Conservation (phyloP, 2,329 filamentous ascomycete species). For the Calonectria hawksworthii region DNA sequence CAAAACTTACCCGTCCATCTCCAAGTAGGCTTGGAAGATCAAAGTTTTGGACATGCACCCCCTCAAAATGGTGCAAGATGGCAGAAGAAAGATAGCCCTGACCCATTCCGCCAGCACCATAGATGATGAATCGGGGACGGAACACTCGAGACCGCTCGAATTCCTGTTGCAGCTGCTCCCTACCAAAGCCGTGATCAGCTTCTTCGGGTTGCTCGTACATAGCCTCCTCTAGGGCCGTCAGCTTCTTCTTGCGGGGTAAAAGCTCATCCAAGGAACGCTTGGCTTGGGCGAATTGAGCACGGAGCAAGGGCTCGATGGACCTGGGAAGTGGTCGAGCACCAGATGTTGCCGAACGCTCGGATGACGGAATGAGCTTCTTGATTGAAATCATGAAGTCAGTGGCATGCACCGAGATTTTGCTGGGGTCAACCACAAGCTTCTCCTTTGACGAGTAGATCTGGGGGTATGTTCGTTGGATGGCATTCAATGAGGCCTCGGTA, state of each 20-base stretch:
- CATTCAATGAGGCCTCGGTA: conserved; percentile 95
- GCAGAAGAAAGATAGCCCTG: conserved; percentile 91
- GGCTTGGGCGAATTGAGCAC: conserved; percentile 79
- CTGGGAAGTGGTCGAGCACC: conserved; percentile 86
- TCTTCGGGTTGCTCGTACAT: conserved; percentile 91
- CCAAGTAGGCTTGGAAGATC: conserved; percentile 89
- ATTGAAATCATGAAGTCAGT: conserved; percentile 98
- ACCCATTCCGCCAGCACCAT: conserved; percentile 90
- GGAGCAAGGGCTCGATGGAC: conserved; percentile 84
- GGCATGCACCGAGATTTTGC: conserved; percentile 86
- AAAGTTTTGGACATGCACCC: conserved; percentile 94
- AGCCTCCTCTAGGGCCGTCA: conserved; percentile 93
- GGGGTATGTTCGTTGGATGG: conserved; percentile 94
- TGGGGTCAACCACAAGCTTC: conserved; percentile 89
- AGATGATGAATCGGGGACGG: conserved; percentile 87
- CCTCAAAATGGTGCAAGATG: conserved; percentile 90
- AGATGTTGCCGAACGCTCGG: conserved; percentile 88
- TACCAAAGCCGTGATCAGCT: conserved; percentile 84
- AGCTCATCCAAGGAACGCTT: conserved; percentile 79
- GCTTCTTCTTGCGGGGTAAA: conserved; percentile 86
- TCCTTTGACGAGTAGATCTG: conserved; percentile 94
- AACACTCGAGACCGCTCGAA: conserved; percentile 93
- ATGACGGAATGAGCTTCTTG: conserved; percentile 96
- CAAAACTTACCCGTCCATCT: conserved; percentile 77
- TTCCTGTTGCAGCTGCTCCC: conserved; percentile 80